Base-by-base conservation (phyloP, 2,329 filamentous ascomycete species). In the Diplodia seriata region DNA sequence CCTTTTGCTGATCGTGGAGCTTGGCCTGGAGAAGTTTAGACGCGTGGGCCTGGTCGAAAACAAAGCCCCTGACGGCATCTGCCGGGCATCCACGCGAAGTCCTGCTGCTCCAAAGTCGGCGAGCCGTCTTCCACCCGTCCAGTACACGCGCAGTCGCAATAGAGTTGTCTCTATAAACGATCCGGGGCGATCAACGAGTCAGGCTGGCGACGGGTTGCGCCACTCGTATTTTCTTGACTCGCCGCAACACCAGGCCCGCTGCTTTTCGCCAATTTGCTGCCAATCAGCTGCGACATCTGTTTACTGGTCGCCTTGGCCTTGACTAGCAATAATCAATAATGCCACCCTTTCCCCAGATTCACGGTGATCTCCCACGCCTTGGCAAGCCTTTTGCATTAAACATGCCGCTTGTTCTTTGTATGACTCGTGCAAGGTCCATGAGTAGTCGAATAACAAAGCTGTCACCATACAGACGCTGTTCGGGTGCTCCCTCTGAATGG, bases 151-250 rank as follows among this genome's bases (percentile, higher is more conserved):
- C 36, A 47, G 56, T 59, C 7, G 38, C 38, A 47, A 29, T 59
- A 47, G 43, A 18, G 56, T 59, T 59, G 38, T n/a, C 33, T 36
- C 20, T 11, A 12, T 49, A 47, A 47, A 59, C 23, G 56, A 40
- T 2, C 6, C 15, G 26, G 33, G 56, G n/a, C 56, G 56, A 59
- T 59, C 56, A 12, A 11, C 55, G 55, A 59, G 55, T 59, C 55
- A 47, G 55, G 43, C 14, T 20, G 20, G 5, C 54, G 18, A 38
- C 15, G 9, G 1, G 54, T 29, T 18, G 33, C 55, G 55, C 55
- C 36, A 59, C 38, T 59, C 55, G 55, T 59, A 59, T 62, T 56
- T 56, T 62, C 57, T 62, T 50, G 57, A 62, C 57, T 62, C 57
- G 57, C 15, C 2, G 36, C 20, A 26, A 38, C 57, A 49, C 26